These are phyloP conservation scores for Diplodia seriata DNA, from an alignment of 2,329 filamentous ascomycete genomes.

Conservation along the genomic window DNA sequence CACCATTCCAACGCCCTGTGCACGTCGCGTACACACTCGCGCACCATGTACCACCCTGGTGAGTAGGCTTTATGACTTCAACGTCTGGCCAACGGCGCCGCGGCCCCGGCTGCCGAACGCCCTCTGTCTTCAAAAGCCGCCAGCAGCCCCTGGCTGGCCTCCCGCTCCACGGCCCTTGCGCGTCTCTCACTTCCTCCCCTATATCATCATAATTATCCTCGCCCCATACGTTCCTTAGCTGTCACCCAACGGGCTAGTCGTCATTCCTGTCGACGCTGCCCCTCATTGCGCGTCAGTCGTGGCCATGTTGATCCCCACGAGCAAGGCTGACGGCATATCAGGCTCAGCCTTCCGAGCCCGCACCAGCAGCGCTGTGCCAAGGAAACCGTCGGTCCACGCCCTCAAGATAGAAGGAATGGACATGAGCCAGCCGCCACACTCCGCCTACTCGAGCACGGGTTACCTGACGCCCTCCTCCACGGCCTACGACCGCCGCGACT, in stretches of 20 bases:
- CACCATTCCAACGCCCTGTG: slow-evolving; percentile 47
- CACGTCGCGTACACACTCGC: slow-evolving; percentile 45
- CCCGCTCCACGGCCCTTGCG: slow-evolving; percentile 30
- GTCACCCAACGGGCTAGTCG: slow-evolving; percentile 5
- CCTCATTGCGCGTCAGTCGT: slow-evolving; percentile 31
- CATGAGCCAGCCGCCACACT: slow-evolving; percentile 38
- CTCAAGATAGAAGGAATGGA: slow-evolving; percentile 37
- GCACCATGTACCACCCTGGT: slow-evolving; percentile 44
- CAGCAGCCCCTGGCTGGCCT: slow-evolving; percentile 35
- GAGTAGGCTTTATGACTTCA: slow-evolving; percentile 42
- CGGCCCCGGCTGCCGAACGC: slow-evolving; percentile 33
- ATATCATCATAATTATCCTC: slow-evolving; percentile 31
- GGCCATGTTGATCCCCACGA: slow-evolving; percentile 16
- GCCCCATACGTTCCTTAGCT: slow-evolving; percentile 30
- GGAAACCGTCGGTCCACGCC: slow-evolving; percentile 21
- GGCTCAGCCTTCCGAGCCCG: slow-evolving; percentile 22
- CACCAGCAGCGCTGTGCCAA: slow-evolving; percentile 6
- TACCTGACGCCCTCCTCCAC: slow-evolving; percentile 40
- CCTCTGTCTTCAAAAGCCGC: slow-evolving; percentile 43
- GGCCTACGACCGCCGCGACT: slow-evolving; percentile 44
- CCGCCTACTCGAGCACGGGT: slow-evolving; percentile 36
- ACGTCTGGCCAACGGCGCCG: slow-evolving; percentile 32
- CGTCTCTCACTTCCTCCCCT: slow-evolving; percentile 26
- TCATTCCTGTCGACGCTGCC: slow-evolving; percentile 31
- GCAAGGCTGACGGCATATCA: slow-evolving; percentile 32